Base-by-base conservation (phyloP, 768 basidiomycete species). In the Collybia sp. region DNA sequence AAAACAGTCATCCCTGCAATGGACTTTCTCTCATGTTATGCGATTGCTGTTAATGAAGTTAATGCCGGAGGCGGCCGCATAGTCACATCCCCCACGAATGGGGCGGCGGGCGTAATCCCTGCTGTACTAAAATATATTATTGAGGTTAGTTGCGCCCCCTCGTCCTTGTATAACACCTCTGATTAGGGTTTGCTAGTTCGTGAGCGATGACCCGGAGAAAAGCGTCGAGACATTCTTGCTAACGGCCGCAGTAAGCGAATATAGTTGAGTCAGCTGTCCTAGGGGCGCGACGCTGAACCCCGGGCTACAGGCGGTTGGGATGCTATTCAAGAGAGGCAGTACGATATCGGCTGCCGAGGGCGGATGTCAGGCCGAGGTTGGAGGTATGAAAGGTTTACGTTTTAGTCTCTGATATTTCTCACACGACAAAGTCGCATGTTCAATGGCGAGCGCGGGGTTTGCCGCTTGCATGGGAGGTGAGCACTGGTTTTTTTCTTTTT, bases 281-380 rank as follows among this genome's bases (percentile, higher is more conserved):
- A 15, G 40, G 34, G 17, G 44, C 42, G 56, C 19, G 49, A 34
- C 17, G 51, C 44, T 48, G 51, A 36, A 43, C 40, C 13, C 42
- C 25, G 25, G 25, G 25, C 25, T 52, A 16, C 41, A 89, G 87
- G 87, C 93, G 8, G 68, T 95, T 44, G 93, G 94, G 12, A 96
- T 96, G 93, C 70, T 96, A 30, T 95, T 93, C 72, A 97, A 98
- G 62, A 81, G 94, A 48, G 93, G 93, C n/a, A 92, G 91, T 51
- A 95, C 94, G 1, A 96, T 97, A 42, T 90, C 88, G 40, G 94
- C 94, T 12, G 93, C 95, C 0, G 95, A 98, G 66, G 94, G 94
- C 15, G 93, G 84, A 10, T 95, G 93, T 62, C 90, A 93, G 68
- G 93, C 93, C 15, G 93, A 95, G 69, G 94, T 98, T 3, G 94